Percentiles rank a stretch among this genome's conserved stretches.
Evolutionary conservation across 768 basidiomycete genomes (phyloP).

Genomic region (Lactarius psammicola): DNA sequence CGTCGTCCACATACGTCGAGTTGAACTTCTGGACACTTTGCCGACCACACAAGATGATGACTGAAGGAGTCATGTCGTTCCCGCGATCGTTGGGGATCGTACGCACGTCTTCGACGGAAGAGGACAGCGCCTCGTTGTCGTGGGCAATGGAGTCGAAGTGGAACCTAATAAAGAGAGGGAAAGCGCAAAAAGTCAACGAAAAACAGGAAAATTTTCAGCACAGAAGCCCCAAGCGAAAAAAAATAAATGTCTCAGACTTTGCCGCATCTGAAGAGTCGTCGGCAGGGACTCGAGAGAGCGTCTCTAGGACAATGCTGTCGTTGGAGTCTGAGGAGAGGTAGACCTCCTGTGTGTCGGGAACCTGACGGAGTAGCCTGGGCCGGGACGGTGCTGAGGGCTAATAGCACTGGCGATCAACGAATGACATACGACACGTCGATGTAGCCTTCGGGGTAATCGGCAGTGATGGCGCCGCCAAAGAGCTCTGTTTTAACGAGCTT

Average conservation of each 20-base stretch:
- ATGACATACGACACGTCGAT: constrained; percentile 78
- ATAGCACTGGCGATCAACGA: neutral
- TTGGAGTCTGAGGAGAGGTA: constrained; percentile 69
- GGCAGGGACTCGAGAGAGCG: constrained; percentile 70
- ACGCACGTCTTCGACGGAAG: constrained; percentile 44
- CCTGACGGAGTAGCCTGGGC: constrained; percentile 65
- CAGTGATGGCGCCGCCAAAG: constrained; percentile 85
- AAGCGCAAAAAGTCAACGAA: constrained; percentile 23
- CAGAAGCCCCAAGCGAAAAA: neutral
- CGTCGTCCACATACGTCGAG: constrained; percentile 54
- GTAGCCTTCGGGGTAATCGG: constrained; percentile 52
- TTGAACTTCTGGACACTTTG: constrained; percentile 83
- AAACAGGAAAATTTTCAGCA: neutral
- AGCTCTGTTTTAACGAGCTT: constrained; percentile 45
- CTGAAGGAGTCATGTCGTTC: constrained; percentile 51
- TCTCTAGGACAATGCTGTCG: constrained; percentile 80
- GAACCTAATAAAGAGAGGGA: constrained; percentile 53
- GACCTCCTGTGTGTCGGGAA: constrained; percentile 95
- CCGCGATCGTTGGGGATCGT: constrained; percentile 43
- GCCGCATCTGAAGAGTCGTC: constrained; percentile 58
- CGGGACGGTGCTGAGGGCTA: constrained; percentile 10
- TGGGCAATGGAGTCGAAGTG: constrained; percentile 90
- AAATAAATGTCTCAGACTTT: constrained; percentile 48
- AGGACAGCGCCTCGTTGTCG: constrained; percentile 73
- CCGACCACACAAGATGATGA: constrained; percentile 61